Conservation (phyloP, 352 stramenopile species). For the Phytophthora fragariaefolia region DNA sequence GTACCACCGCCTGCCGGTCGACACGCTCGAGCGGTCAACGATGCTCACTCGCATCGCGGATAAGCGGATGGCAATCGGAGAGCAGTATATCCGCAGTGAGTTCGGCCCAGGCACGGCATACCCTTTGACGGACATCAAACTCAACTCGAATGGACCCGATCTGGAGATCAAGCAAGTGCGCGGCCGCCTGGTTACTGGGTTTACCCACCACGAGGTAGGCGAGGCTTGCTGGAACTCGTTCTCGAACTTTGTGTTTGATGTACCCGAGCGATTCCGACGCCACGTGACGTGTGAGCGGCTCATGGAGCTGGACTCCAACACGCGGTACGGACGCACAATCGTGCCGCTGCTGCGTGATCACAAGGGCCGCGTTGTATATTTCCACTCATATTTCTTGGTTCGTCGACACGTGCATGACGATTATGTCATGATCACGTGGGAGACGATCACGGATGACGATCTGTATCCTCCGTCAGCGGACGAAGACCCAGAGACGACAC, state of each 20-base stretch:
- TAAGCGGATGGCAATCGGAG: conserved; percentile 57
- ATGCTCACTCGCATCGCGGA: conserved; percentile 62
- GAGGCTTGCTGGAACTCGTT: conserved; percentile 81
- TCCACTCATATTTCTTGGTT: conserved; percentile 83
- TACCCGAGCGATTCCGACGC: conserved; percentile 65
- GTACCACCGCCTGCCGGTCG: conserved; percentile 67
- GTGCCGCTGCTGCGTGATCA: conserved; percentile 69
- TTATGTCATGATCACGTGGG: conserved; percentile 73
- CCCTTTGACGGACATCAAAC: conserved; percentile 78
- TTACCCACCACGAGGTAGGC: conserved; percentile 67
- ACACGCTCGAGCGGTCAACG: conserved; percentile 59
- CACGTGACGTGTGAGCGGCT: conserved; percentile 76
- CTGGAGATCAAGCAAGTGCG: conserved; percentile 84
- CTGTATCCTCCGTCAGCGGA: conserved; percentile 53
- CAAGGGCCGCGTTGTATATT: conserved; percentile 68
- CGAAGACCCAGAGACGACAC: conserved; percentile 57
- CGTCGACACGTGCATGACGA: conserved; percentile 62
- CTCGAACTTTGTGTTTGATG: conserved; percentile 80
- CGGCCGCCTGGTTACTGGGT: conserved; percentile 57
- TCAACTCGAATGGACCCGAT: conserved; percentile 81
- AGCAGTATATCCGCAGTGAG: conserved; percentile 59
- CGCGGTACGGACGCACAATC: conserved; percentile 80
- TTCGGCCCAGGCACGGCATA: conserved; percentile 58
- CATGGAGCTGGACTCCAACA: conserved; percentile 83
- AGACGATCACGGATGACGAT: conserved; percentile 70